Percentiles rank a stretch among this genome's conserved stretches.
phyloP scores from a whole-genome alignment of 768 basidiomycete genomes.

The Tephrocybe sp. region DNA sequence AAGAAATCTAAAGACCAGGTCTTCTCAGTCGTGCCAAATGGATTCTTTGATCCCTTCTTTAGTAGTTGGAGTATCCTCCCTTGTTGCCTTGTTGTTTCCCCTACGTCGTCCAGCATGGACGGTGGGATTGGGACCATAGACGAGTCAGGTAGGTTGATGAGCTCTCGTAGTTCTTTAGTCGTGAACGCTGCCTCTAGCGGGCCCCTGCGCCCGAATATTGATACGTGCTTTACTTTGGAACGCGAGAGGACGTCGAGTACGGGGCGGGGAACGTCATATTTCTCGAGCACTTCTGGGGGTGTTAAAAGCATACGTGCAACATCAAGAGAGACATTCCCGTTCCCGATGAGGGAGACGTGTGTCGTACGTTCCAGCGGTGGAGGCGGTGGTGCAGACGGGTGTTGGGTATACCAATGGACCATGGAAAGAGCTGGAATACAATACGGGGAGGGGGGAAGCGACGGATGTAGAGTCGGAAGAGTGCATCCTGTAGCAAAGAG shows the following conservation, averaged over 20 bases:
- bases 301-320: constrained; percentile 88
- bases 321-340: constrained; percentile 94
- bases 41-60: constrained; percentile 55
- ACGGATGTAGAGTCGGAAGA: constrained; percentile 55
- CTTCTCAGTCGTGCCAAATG: constrained; percentile 49
- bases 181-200: constrained; percentile 89
- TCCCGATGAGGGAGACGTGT: constrained; percentile 85
- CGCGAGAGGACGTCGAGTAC: constrained; percentile 67
- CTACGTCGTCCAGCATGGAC: constrained; percentile 11
- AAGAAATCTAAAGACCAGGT: constrained; percentile 85
- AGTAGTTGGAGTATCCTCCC: constrained; percentile 64
- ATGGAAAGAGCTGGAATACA: constrained; percentile 77
- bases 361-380: constrained; percentile 61
- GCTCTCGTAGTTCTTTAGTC: constrained; percentile 88
- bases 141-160: constrained; percentile 63
- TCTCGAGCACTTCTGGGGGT: constrained; percentile 52
- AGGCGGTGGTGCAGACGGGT: constrained; percentile 65
- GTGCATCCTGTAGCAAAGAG: constrained; percentile 87
- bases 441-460: constrained; percentile 42
- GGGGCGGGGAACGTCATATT: constrained; percentile 74
- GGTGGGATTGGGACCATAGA: constrained; percentile 63
- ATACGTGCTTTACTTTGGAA: constrained; percentile 70
- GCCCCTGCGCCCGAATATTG: constrained; percentile 82
- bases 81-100: constrained; percentile 57
- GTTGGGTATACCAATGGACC: constrained; percentile 96